Conservation (phyloP, 768 basidiomycete species). For the Dentipellis sp. region DNA sequence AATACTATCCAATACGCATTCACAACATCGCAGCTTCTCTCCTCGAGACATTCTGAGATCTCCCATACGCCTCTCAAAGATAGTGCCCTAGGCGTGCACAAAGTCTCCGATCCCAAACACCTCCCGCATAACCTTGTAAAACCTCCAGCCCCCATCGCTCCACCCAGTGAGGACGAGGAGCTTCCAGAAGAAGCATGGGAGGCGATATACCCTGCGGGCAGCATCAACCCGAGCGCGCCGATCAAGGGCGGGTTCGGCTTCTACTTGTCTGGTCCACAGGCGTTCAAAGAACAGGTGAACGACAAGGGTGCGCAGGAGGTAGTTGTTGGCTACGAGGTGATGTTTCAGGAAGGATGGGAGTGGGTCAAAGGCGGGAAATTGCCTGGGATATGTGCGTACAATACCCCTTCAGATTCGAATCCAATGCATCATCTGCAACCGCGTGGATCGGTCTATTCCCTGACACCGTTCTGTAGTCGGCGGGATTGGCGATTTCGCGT, state of each 20-base stretch:
- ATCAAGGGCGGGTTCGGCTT: constrained; percentile 63
- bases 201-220: constrained; percentile 50
- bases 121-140: constrained; percentile 15
- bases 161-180: not conserved
- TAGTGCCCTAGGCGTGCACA: constrained; percentile 4
- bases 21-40: no score
- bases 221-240: constrained; percentile 43
- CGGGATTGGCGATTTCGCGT: constrained; percentile 46
- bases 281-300: constrained; percentile 25
- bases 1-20: no score
- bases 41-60: no score
- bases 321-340: constrained; percentile 55
- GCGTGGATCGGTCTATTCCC: not conserved
- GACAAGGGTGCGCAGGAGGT: constrained; percentile 39
- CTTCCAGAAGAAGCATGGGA: constrained; percentile 40
- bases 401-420: not conserved
- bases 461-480: constrained; percentile 31
- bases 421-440: not conserved
- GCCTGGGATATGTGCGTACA: constrained; percentile 55
- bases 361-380: constrained; percentile 74
- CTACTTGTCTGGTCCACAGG: constrained; percentile 48
- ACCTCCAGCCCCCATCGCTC: not conserved
- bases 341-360: constrained; percentile 53
- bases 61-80: not conserved
- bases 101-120: constrained; percentile 11